Evolutionary conservation across 805 yeast genomes (phyloP).

Genomic region (Myxozyma sirexii): DNA sequence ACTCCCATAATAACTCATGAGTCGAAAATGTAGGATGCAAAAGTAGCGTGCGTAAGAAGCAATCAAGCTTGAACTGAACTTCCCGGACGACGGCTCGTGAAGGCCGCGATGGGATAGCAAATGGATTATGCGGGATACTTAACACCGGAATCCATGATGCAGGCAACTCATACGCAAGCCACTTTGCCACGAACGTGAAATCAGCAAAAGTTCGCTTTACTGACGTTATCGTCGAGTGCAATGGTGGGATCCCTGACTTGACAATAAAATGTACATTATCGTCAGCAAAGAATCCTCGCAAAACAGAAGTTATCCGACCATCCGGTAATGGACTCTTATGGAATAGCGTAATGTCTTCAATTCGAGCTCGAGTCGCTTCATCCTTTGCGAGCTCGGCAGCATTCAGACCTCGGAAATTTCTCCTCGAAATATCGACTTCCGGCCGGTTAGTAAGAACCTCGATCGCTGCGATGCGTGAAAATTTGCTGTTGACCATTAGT

Average conservation of each 20-base stretch:
- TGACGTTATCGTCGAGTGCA: conserved; percentile 29
- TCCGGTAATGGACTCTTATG: conserved; percentile 22
- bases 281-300: conserved; percentile 34
- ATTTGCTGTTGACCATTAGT: conserved; percentile 67
- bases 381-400: conserved; percentile 45
- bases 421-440: conserved; percentile 50
- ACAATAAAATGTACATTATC: conserved; percentile 34
- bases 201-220: conserved; percentile 42
- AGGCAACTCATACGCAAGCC: conserved; percentile 43
- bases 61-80: conserved; percentile 52
- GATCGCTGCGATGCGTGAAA: conserved; percentile 65
- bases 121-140: conserved; percentile 38
- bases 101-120: conserved; percentile 40
- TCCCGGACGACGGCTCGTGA: conserved; percentile 41
- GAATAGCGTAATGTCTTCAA: conserved; percentile 36
- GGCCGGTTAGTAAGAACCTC: conserved; percentile 52
- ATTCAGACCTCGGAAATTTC: conserved; percentile 39
- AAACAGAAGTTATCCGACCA: conserved; percentile 33
- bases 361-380: conserved; percentile 31
- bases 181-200: conserved; percentile 41
- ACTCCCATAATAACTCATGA: conserved; percentile 50
- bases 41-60: conserved; percentile 50
- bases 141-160: conserved; percentile 46
- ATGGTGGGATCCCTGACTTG: conserved; percentile 32
- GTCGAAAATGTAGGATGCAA: conserved; percentile 45